phyloP scores from a whole-genome alignment of 441 rosid species.

The Lagerstroemia fauriei region DNA sequence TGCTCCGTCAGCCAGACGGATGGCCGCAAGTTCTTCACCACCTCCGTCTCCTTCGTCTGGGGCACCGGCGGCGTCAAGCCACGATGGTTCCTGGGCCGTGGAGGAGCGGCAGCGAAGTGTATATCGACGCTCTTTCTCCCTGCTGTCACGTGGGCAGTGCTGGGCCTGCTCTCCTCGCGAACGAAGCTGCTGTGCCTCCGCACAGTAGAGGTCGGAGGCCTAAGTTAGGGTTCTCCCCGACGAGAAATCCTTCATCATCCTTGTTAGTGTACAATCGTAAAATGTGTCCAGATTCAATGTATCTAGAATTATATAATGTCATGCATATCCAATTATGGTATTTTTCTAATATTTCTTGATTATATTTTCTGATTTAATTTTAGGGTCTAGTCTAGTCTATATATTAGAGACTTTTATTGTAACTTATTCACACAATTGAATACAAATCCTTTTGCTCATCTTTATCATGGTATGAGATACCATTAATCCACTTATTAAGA shows the following conservation, averaged over 20 bases:
- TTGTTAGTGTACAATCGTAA: no score
- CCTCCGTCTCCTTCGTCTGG: conserved; percentile 83
- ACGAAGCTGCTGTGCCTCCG: conserved; percentile 93
- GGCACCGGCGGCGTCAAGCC: conserved; percentile 45
- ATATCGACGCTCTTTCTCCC: conserved; percentile 89
- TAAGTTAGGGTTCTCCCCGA: conserved; percentile 72
- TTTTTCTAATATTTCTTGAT: no score
- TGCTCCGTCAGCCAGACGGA: conserved; percentile 92
- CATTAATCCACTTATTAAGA: no score
- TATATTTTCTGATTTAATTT: no score
- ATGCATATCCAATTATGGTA: no score
- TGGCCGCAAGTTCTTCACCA: conserved; percentile 70
- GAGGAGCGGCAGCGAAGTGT: conserved; percentile 46
- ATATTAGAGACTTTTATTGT: no score
- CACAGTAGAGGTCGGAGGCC: conserved; percentile 34
- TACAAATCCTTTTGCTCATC: no score
- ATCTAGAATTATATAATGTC: no score
- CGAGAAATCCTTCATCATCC: conserved; percentile 92
- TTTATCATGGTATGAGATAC: no score
- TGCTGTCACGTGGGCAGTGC: conserved; percentile 39
- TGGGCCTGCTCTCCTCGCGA: conserved; percentile 64
- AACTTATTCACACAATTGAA: no score
- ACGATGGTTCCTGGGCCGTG: conserved; percentile 39
- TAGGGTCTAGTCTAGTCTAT: no score
- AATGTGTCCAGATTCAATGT: no score